Evolutionary conservation across 2,329 filamentous ascomycete genomes (phyloP).

Genomic region (Corynespora cassiicola): DNA sequence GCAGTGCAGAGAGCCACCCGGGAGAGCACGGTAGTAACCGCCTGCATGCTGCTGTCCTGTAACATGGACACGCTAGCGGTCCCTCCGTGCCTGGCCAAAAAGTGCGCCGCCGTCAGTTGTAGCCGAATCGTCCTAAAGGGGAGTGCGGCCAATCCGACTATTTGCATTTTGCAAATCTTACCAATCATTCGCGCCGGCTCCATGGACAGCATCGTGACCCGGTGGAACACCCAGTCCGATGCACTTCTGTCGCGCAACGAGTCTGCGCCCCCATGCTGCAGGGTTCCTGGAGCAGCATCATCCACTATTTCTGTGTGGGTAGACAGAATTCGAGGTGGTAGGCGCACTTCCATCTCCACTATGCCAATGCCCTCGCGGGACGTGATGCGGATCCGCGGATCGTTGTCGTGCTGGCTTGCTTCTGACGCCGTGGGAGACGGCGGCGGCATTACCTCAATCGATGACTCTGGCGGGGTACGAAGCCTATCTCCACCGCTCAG

Average conservation of each 20-base stretch:
- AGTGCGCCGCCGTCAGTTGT: slow-evolving; percentile 40
- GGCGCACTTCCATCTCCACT: slow-evolving; percentile 46
- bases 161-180: slow-evolving; percentile 36
- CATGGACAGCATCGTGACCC: slow-evolving; percentile 43
- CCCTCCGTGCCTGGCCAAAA: slow-evolving; percentile 18
- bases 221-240: slow-evolving; percentile 28
- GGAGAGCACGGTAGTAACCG: too few species aligned
- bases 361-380: slow-evolving; percentile 44
- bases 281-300: slow-evolving; percentile 15
- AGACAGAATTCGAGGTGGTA: slow-evolving; percentile 40
- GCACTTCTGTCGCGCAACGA: slow-evolving; percentile 9
- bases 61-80: slow-evolving; percentile 6
- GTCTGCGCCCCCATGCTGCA: slow-evolving; percentile 10
- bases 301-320: slow-evolving; percentile 32
- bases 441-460: slow-evolving; percentile 21
- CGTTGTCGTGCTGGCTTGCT: slow-evolving; percentile 33
- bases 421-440: slow-evolving; percentile 30
- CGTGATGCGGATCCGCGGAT: slow-evolving; percentile 47
- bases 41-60: slow-evolving; percentile 26
- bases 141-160: slow-evolving; percentile 36
- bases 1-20: slow-evolving; percentile 40
- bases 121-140: slow-evolving; percentile 38
- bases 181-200: slow-evolving; percentile 41
- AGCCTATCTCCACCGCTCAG: slow-evolving; percentile 8
- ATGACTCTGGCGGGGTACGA: slow-evolving; percentile 14